Evolutionary conservation across 441 rosid genomes (phyloP).

Genomic region (Viola pubescens): DNA sequence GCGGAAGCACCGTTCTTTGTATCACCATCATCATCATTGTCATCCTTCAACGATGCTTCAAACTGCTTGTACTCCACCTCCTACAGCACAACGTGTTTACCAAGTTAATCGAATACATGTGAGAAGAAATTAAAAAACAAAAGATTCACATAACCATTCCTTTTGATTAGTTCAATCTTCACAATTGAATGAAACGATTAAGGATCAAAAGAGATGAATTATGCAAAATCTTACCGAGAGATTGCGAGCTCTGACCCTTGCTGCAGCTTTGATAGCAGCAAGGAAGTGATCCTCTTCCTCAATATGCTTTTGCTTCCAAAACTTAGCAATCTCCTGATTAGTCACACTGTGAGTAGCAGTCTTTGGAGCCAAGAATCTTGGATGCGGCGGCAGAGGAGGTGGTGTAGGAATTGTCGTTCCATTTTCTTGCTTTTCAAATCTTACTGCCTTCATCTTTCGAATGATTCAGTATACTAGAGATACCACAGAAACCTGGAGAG

Average conservation of each 20-base stretch:
- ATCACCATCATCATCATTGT: conserved; percentile 7
- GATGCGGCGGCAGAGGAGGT: conserved; percentile 44
- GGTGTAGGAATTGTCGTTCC: conserved; percentile 28
- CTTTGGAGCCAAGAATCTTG: conserved; percentile 35
- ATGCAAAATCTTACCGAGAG: conserved; percentile 41
- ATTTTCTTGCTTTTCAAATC: conserved; percentile 22
- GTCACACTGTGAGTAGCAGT: conserved; percentile 44
- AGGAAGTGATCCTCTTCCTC: conserved; percentile 79
- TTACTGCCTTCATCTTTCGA: conserved; percentile 32
- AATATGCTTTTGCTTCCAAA: conserved; percentile 62
- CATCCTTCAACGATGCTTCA: conserved; percentile 49
- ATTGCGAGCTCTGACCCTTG: conserved; percentile 60
- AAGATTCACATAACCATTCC: neutral
- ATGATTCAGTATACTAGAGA: conserved; percentile 2
- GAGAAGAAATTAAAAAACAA: neutral
- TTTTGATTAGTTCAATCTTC: neutral
- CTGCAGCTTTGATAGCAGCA: conserved; percentile 68
- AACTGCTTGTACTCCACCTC: conserved; percentile 49
- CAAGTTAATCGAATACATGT: neutral
- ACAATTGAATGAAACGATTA: neutral
- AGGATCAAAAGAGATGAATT: neutral
- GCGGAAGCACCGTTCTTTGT: conserved; percentile 3
- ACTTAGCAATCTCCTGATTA: conserved; percentile 65
- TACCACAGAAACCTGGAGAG: neutral
- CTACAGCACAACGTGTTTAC: conserved; percentile 23